Base-by-base conservation (phyloP, 805 yeast species). In the Nakazawaea holstii region DNA sequence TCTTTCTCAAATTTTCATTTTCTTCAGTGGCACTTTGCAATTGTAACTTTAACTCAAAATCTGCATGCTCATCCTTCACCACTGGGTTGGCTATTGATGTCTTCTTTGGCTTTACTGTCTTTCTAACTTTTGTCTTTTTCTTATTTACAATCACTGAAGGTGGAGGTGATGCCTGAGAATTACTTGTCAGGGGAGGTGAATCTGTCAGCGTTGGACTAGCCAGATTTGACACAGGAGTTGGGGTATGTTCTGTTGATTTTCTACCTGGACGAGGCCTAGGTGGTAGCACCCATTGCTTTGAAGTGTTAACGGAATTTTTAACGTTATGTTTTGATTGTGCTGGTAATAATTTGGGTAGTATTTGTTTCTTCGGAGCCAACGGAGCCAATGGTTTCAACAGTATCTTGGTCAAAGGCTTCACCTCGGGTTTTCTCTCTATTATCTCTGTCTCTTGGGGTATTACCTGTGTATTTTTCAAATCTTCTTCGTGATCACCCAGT, bases 251-350 rank as follows among this genome's bases (percentile, higher is more conserved):
- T 2, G 46, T 43, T 13, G 76, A 75, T 55, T 70, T 71, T 15
- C 62, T 45, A 6, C 74, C 75, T 0, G 76, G 77, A 49, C 73
- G 74, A 4, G 82, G 81, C 41, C 83, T 62, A 2, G 82, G 82
- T 3, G 82, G 83, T 35, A 77, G 61, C 5, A 76, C 77, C 81
- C 83, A 77, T 52, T 65, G 62, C 41, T 64, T 65, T 2, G 65
- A 59, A 6, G 65, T 61, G 17, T 61, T 57, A 35, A 61, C 69
- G 32, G 66, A 66, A n/a, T 69, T 59, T 8, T 36, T 44, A 8
- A 6, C 15, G 38, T 20, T 38, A 14, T 24, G 17, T 33, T 35
- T 41, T 27, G 35, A 41, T 20, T 32, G 37, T 36, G 57, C 42
- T 57, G 64, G 35, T 54, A 60, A 5, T 57, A 59, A 8, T 57